Base-by-base conservation (phyloP, 108 stramenopile genomes). In the Mediolabrus comicus region DNA sequence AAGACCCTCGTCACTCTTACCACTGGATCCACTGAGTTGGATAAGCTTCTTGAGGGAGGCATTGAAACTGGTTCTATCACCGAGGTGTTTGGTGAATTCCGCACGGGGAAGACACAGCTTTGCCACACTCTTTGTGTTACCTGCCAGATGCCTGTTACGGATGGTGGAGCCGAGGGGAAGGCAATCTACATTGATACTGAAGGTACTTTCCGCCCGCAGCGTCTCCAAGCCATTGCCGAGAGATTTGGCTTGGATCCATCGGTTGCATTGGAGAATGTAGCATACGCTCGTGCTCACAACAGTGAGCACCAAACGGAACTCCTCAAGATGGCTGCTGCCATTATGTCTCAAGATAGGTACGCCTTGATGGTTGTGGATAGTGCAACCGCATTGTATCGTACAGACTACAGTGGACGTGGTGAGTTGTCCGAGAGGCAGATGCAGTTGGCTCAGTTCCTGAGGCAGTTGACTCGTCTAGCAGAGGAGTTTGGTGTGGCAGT, bases 121-220 rank as follows among this genome's bases (percentile, higher is more conserved):
- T 99, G 99, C 73, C 99, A 99, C 77, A 99, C 99, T 12, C 87
- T 99, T 2, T 99, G 99, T 67, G 97, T 99, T 39, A 98, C 97
- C 25, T 98, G 98, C 65, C 99, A 99, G 85, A 90, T 98, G 84
- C 88, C 96, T 25, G 75, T 99, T 62, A 92, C 90, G 13, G 91
- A 97, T 27, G 99, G 99, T 22, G 99, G 99, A 36, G 99, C 97
- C 32, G 98, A 99, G 83, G 99, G 98, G 5, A 94, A 97, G 86
- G 99, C 98, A 34, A 98, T 99, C 59, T 99, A 98, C 84, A 98
- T 99, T 68, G 99, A 99, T 77, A 99, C 99, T 1, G 99, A 99
- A 75, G 98, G 98, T 39, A 98, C 97, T 27, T 99, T 99, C 75
- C 96, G 99, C 43, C 98, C 98, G 9, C 71, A 92, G 59, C 88